These are phyloP conservation scores for Aspergillus sp. DNA, from an alignment of 2,329 filamentous ascomycete genomes.

Conservation along the genomic window DNA sequence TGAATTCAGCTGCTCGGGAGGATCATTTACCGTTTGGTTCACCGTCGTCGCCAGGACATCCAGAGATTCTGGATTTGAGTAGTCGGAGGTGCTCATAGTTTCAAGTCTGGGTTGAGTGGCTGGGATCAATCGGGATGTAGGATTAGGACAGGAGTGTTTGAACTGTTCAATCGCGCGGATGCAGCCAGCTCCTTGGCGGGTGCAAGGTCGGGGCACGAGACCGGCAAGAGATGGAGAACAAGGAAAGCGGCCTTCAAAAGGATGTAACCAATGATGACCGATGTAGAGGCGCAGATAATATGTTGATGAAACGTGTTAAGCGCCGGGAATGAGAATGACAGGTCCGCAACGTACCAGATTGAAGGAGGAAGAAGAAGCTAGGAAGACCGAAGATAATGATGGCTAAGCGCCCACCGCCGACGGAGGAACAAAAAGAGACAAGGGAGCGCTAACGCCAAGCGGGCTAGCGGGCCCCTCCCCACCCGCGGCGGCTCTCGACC, in stretches of 20 bases:
- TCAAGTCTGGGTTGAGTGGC: not conserved
- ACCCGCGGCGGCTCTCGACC: slow-evolving; percentile 28
- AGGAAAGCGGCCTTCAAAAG: no score
- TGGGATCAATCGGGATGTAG: not conserved
- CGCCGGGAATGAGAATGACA: not conserved
- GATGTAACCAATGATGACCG: not conserved
- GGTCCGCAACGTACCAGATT: not conserved
- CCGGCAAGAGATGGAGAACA: no score
- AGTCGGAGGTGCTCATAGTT: slow-evolving; percentile 22
- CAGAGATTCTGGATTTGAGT: slow-evolving; percentile 36
- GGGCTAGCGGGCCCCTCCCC: slow-evolving; percentile 21
- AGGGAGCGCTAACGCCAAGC: slow-evolving; percentile 12
- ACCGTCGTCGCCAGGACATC: slow-evolving; percentile 34
- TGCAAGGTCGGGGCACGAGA: no score
- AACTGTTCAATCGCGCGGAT: not conserved
- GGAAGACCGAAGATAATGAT: not conserved
- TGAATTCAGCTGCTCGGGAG: not conserved
- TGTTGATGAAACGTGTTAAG: not conserved
- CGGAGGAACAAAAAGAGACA: slow-evolving; percentile 1
- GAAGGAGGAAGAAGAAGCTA: not conserved
- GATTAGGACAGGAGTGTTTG: no score
- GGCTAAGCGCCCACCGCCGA: not conserved
- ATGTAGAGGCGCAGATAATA: not conserved
- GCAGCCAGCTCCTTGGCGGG: not conserved
- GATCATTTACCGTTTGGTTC: slow-evolving; percentile 36